Percentiles rank a stretch among this genome's conserved stretches.
These are phyloP conservation scores for Dactylella cylindrospora DNA, from an alignment of 2,329 filamentous ascomycete genomes.

Conservation along the genomic window DNA sequence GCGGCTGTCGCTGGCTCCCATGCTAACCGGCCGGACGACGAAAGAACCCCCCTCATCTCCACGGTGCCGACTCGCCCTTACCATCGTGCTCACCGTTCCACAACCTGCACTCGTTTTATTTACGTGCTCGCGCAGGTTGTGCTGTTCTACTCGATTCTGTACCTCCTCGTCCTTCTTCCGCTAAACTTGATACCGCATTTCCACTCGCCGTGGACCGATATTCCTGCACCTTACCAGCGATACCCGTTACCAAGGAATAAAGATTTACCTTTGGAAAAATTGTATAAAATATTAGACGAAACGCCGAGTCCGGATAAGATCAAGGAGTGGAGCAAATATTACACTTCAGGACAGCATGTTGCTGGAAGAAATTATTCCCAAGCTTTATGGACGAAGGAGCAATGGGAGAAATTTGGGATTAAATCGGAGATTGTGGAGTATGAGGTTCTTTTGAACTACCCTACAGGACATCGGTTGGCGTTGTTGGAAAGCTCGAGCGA, in stretches of 20 bases:
- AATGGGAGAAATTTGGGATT: slow-evolving; percentile 72
- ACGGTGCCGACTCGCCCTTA: slow-evolving; percentile 13
- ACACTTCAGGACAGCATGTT: slow-evolving; percentile 73
- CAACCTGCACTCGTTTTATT: slow-evolving; percentile 32
- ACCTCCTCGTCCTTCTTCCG: slow-evolving; percentile 28
- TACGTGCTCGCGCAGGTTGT: slow-evolving; percentile 31
- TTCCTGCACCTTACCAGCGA: slow-evolving; percentile 23
- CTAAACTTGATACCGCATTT: slow-evolving; percentile 21
- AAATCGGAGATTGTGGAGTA: slow-evolving; percentile 65
- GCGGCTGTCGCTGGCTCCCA: slow-evolving; percentile 20
- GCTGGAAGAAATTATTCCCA: slow-evolving; percentile 77
- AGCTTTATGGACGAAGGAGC: slow-evolving; percentile 72
- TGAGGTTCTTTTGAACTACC: slow-evolving; percentile 77
- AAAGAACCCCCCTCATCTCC: slow-evolving; percentile 21
- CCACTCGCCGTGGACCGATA: slow-evolving; percentile 18
- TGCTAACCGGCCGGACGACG: neutral
- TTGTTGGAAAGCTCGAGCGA: slow-evolving; percentile 69
- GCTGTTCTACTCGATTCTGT: slow-evolving; percentile 37
- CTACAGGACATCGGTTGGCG: slow-evolving; percentile 68
- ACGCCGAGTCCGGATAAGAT: slow-evolving; percentile 12
- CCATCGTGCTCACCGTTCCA: slow-evolving; percentile 11
- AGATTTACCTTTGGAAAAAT: slow-evolving; percentile 10
- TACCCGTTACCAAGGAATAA: slow-evolving; percentile 31
- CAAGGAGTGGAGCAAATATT: slow-evolving; percentile 75
- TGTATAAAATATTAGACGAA: slow-evolving; percentile 20